Percentiles rank a stretch among this genome's conserved stretches.
These are phyloP conservation scores for Backusella tuberculispora DNA, from an alignment of 192 early-diverging fungal genomes.

Conservation along the genomic window DNA sequence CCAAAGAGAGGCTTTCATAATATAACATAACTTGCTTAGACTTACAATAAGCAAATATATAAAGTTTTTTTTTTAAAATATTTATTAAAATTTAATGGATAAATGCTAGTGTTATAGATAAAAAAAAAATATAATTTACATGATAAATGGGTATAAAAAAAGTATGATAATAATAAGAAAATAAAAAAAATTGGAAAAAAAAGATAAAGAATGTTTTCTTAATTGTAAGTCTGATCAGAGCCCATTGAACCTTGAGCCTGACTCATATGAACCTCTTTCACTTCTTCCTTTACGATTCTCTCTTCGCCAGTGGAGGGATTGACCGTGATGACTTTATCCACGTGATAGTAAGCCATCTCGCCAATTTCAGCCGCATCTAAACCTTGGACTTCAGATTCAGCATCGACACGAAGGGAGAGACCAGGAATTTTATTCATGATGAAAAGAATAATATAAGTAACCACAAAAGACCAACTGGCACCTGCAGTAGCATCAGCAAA, in stretches of 20 bases:
- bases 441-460: constrained; percentile 74
- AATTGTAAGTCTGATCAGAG: neutral
- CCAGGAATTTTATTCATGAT: constrained; percentile 82
- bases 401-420: constrained; percentile 75
- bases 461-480: constrained; percentile 72
- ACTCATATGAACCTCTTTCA: constrained; percentile 10
- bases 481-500: constrained; percentile 75
- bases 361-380: constrained; percentile 86
- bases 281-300: constrained; percentile 29
- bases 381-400: constrained; percentile 69
- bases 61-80: neutral
- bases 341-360: constrained; percentile 60
- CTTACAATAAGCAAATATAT: too few species aligned
- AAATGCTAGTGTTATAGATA: neutral
- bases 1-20: too few species aligned
- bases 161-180: neutral
- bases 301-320: constrained; percentile 40
- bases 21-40: too few species aligned
- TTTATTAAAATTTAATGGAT: neutral
- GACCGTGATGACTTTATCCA: constrained; percentile 47
- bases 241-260: constrained; percentile 30
- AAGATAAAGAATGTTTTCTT: neutral
- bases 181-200: neutral
- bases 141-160: neutral
- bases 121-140: neutral